A percentile compares a stretch with the other conserved stretches of the same genome.
These are phyloP conservation scores for Achlya hypogyna DNA, from an alignment of 352 stramenopile genomes.

Conservation along the genomic window DNA sequence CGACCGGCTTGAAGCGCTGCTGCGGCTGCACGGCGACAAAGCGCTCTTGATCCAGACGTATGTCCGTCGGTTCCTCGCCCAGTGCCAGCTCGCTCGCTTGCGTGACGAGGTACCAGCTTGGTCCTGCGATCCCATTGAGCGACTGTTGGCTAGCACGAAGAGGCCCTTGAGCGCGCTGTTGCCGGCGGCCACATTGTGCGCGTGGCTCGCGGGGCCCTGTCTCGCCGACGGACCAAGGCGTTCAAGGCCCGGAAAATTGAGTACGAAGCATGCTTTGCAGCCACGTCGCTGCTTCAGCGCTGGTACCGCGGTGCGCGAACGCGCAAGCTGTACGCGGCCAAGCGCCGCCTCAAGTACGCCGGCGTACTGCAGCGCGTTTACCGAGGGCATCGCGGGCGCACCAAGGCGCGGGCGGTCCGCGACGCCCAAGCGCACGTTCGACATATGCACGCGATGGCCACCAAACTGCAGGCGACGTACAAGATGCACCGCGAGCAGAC, in stretches of 20 bases:
- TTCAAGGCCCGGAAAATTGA: constrained; percentile 23
- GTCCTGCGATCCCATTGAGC: neutral
- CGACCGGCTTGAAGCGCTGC: neutral
- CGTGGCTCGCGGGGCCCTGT: constrained; percentile 47
- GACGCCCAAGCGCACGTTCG: constrained; percentile 30
- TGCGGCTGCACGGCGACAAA: neutral
- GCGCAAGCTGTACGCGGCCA: constrained; percentile 35
- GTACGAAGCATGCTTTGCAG: constrained; percentile 22
- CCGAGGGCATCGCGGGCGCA: constrained; percentile 50
- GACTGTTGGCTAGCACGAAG: constrained; percentile 24
- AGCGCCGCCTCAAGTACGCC: constrained; percentile 39
- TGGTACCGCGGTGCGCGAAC: constrained; percentile 55
- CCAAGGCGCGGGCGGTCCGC: constrained; percentile 32
- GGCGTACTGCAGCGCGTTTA: constrained; percentile 56
- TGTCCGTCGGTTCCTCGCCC: constrained; percentile 43
- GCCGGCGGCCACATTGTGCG: constrained; percentile 57
- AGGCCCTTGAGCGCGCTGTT: constrained; percentile 34
- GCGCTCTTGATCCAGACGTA: constrained; percentile 44
- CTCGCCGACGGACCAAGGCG: constrained; percentile 36
- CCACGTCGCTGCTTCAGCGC: constrained; percentile 49
- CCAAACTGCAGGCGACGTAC: constrained; percentile 83
- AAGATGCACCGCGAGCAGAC: constrained; percentile 73
- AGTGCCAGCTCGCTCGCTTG: constrained; percentile 26
- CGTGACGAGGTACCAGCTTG: constrained; percentile 18
- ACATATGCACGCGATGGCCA: constrained; percentile 46